Conservation (phyloP, 345 rosid genomes). For the Viola odorata region DNA sequence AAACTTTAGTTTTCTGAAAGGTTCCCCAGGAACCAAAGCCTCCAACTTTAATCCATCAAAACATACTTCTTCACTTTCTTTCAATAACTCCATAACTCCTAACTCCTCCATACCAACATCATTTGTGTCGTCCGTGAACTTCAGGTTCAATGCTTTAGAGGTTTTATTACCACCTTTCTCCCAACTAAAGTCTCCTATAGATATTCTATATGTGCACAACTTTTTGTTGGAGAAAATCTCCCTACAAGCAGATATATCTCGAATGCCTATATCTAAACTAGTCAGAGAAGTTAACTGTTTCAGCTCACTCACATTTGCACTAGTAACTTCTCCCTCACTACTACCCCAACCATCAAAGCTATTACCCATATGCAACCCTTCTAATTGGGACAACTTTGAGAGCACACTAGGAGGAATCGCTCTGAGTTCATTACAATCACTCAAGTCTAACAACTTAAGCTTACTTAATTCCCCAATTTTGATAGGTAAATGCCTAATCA, state of each 20-base stretch:
- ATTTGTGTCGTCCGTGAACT: too few species aligned
- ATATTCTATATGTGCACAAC: constrained; percentile 11
- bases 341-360: constrained; percentile 20
- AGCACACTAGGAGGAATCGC: constrained; percentile 18
- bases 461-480: constrained; percentile 15
- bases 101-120: neutral
- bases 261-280: neutral
- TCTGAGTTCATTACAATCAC: constrained; percentile 7
- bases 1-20: constrained; percentile 13
- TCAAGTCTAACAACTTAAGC: constrained; percentile 18
- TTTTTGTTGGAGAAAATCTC: neutral
- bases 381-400: constrained; percentile 10
- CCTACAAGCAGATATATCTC: constrained; percentile 11
- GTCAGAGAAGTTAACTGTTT: constrained; percentile 8
- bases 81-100: neutral
- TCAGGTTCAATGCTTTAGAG: constrained; percentile 6
- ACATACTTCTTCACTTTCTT: constrained; percentile 3
- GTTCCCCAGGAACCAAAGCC: constrained; percentile 7
- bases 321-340: neutral
- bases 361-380: constrained; percentile 16
- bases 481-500: constrained; percentile 8
- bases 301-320: constrained; percentile 21
- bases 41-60: constrained; percentile 3
- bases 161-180: neutral
- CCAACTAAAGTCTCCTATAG: constrained; percentile 10